Evolutionary conservation across 2,329 filamentous ascomycete species (phyloP).

Genomic region (Paecilomyces formosus): DNA sequence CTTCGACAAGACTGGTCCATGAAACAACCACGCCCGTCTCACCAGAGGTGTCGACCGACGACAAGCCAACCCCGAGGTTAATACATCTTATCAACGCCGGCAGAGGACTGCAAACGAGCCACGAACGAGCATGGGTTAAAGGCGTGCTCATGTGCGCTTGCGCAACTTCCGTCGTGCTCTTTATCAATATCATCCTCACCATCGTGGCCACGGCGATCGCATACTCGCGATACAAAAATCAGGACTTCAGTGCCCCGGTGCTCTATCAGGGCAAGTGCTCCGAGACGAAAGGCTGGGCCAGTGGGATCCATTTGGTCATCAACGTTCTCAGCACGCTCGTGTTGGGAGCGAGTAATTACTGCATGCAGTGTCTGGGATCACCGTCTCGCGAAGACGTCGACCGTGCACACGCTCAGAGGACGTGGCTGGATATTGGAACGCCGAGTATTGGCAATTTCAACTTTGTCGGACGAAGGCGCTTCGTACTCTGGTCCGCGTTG

Average conservation of each 20-base stretch:
- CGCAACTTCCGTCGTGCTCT: conserved; percentile 2
- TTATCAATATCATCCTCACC: conserved; percentile 7
- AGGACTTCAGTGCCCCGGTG: background rate
- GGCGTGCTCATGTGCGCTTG: conserved; percentile 3
- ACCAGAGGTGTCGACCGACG: background rate
- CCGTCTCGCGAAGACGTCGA: conserved; percentile 16
- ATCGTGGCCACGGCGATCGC: background rate
- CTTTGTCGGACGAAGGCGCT: conserved; percentile 1
- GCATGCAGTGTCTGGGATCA: conserved; percentile 18
- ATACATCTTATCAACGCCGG: background rate
- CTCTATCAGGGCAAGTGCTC: conserved; percentile 8
- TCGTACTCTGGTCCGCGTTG: background rate
- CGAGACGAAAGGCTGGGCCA: conserved; percentile 1
- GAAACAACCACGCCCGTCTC: background rate
- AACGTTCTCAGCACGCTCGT: conserved; percentile 10
- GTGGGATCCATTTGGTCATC: conserved; percentile 2
- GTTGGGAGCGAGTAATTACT: conserved; percentile 15
- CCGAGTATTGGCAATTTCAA: conserved; percentile 4
- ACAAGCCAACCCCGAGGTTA: background rate
- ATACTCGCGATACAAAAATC: background rate
- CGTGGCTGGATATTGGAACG: conserved; percentile 5
- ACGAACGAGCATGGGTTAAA: conserved; percentile 1
- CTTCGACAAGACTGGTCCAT: background rate
- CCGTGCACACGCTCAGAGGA: conserved; percentile 8
- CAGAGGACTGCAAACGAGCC: background rate